Evolutionary conservation across 345 rosid species (phyloP).

Genomic region (Linum usitatissimum): DNA sequence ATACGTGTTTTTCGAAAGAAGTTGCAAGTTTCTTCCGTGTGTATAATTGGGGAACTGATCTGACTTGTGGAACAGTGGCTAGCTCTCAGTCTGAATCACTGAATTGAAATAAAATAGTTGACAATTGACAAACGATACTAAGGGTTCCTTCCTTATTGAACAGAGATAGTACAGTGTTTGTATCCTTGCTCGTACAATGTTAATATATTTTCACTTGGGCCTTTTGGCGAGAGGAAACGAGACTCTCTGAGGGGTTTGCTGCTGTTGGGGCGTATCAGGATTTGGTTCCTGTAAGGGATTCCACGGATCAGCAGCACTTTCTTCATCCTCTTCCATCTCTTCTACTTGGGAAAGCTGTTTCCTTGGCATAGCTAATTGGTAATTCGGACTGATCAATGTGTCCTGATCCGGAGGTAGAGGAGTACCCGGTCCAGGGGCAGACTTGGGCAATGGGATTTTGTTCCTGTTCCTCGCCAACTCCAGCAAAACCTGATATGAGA

Average conservation of each 20-base stretch:
- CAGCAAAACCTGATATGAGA: conserved; percentile 39
- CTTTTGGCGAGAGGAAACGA: conserved; percentile 63
- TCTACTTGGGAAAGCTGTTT: conserved; percentile 45
- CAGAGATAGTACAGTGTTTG: neutral
- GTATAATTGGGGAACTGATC: conserved; percentile 17
- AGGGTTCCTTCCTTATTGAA: neutral
- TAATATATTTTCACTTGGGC: conserved; percentile 24
- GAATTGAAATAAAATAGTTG: too few species aligned
- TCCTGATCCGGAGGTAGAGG: conserved; percentile 85
- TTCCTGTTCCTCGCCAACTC: conserved; percentile 76
- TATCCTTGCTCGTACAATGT: neutral
- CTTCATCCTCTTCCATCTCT: conserved; percentile 65
- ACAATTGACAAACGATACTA: too few species aligned
- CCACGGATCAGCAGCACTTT: conserved; percentile 39
- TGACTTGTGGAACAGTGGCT: too few species aligned
- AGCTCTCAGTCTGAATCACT: too few species aligned
- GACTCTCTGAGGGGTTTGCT: conserved; percentile 43
- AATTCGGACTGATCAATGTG: conserved; percentile 65
- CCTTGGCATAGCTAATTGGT: conserved; percentile 60
- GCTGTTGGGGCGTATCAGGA: conserved; percentile 27
- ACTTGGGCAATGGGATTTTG: conserved; percentile 74
- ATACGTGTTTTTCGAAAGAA: conserved; percentile 30
- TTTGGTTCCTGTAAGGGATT: conserved; percentile 40
- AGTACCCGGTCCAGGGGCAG: conserved; percentile 53
- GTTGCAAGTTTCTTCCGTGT: conserved; percentile 10